These are phyloP conservation scores for Dissophora ornata DNA, from an alignment of 192 early-diverging fungal genomes.

Conservation along the genomic window DNA sequence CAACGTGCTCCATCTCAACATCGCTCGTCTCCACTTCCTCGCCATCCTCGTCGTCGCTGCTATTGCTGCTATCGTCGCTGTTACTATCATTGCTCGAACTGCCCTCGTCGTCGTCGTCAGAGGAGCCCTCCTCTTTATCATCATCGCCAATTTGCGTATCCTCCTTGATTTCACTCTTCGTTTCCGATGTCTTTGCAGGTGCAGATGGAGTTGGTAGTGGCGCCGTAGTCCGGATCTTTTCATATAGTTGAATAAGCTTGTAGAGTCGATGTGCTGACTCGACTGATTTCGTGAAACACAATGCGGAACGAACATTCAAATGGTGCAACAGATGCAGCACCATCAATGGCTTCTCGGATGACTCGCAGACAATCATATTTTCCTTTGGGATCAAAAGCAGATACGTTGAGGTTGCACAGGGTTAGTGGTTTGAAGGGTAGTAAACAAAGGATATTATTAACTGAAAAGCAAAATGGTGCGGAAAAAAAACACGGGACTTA, in stretches of 20 bases:
- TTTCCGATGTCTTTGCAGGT: neutral
- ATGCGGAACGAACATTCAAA: slow-evolving; percentile 64
- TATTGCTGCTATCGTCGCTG: slow-evolving; percentile 3
- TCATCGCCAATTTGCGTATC: neutral
- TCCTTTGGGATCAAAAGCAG: slow-evolving; percentile 65
- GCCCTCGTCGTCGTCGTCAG: neutral
- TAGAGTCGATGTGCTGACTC: slow-evolving; percentile 89
- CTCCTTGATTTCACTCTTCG: neutral
- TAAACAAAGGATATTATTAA: no score
- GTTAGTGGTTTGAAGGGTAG: no score
- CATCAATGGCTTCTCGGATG: slow-evolving; percentile 84
- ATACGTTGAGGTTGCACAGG: no score
- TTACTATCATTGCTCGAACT: neutral
- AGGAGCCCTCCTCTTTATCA: neutral
- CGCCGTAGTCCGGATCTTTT: slow-evolving; percentile 37
- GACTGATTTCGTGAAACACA: slow-evolving; percentile 92
- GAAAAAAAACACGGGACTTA: slow-evolving; percentile 18
- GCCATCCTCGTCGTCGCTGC: slow-evolving; percentile 2
- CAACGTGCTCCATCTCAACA: slow-evolving; percentile 41
- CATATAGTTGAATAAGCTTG: slow-evolving; percentile 74
- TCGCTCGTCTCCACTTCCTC: slow-evolving; percentile 11
- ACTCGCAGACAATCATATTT: slow-evolving; percentile 73
- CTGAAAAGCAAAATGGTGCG: no score
- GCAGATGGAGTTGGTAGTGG: neutral
- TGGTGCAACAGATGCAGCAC: slow-evolving; percentile 85